Base-by-base conservation (phyloP, 257 asterid species). In the Solanum sitiens region DNA sequence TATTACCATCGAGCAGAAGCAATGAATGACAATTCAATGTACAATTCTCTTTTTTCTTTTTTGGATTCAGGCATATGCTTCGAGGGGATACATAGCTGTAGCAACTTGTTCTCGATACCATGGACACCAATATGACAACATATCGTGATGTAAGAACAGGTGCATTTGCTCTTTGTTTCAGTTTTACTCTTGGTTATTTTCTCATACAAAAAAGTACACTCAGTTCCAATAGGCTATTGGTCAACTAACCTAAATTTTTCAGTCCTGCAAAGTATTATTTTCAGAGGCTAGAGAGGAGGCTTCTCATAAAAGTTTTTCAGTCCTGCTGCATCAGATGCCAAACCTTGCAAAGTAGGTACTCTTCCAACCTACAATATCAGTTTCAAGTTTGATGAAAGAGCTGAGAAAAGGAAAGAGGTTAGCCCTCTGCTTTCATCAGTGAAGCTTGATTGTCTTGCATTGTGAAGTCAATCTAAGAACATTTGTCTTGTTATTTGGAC, bases 31-130 rank as follows among this genome's bases (percentile, higher is more conserved):
- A 10, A 16, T 50, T 47, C 44, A 27, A 83, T 44, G 75, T 71
- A n/a, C 30, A 40, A 84, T 89, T 65, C 88, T 89, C 44, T n/a
- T 9, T 65, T 80, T 86, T 45, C 42, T 85, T 25, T 42, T 63
- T 83, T 30, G 74, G 59, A 86, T 89, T 84, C 95, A 97, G 99
- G 98, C 97, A 83, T 97, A 95, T 92, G 98, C 97, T 91, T 95
- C 98, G 45, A 95, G 97, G 89, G 96, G 93, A 91, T 97, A 97
- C 83, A 92, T 97, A 56, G 89, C 96, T 45, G 76, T 95, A 90
- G 98, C 99, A 84, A 93, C 95, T 87, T 98, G 95, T 92, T 97
- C 99, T 87, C 98, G 99, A 73, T 95, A 94, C 87, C 99, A 97
- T 89, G 99, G 99, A 83, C 23, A 92, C 86, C 88, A 92, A 72